Percentiles rank a stretch among this genome's conserved stretches.
phyloP scores from a whole-genome alignment of 768 basidiomycete genomes.

The Collybiopsis confluens region DNA sequence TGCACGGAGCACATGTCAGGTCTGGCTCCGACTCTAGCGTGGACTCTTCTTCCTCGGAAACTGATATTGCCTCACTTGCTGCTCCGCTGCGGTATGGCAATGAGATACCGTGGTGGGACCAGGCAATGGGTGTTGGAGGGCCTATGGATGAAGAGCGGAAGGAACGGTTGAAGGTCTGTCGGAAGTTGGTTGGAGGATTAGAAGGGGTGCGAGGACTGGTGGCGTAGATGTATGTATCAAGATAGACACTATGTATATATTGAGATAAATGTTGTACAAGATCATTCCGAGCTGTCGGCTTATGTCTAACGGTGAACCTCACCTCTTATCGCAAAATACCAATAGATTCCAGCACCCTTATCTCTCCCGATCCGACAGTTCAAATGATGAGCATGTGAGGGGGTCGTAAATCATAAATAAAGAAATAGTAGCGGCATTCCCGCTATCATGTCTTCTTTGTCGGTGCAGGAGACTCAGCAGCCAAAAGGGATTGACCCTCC shows the following conservation, averaged over 20 bases:
- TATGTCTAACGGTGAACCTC: too few species aligned
- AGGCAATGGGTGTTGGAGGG: conserved; percentile 38
- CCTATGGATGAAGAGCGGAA: conserved; percentile 36
- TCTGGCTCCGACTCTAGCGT: not conserved
- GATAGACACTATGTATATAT: too few species aligned
- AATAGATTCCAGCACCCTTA: too few species aligned
- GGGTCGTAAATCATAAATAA: too few species aligned
- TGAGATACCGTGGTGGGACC: conserved; percentile 65
- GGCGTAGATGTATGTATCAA: too few species aligned
- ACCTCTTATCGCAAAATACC: too few species aligned
- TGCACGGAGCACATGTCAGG: not conserved
- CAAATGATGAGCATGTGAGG: too few species aligned
- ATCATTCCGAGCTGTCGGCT: too few species aligned
- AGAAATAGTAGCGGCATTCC: too few species aligned
- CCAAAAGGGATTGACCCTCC: not conserved
- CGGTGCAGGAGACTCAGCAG: not conserved
- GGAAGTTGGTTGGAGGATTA: conserved; percentile 1
- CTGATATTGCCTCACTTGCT: not conserved
- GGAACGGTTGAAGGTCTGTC: conserved; percentile 23
- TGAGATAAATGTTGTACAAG: too few species aligned
- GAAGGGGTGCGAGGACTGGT: not conserved
- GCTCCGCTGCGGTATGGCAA: conserved; percentile 14
- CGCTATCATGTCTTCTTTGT: not conserved
- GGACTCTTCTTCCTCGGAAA: not conserved
- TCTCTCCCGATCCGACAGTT: too few species aligned